phyloP scores from a whole-genome alignment of 495 filamentous ascomycete genomes.

The Podospora tetraspora region DNA sequence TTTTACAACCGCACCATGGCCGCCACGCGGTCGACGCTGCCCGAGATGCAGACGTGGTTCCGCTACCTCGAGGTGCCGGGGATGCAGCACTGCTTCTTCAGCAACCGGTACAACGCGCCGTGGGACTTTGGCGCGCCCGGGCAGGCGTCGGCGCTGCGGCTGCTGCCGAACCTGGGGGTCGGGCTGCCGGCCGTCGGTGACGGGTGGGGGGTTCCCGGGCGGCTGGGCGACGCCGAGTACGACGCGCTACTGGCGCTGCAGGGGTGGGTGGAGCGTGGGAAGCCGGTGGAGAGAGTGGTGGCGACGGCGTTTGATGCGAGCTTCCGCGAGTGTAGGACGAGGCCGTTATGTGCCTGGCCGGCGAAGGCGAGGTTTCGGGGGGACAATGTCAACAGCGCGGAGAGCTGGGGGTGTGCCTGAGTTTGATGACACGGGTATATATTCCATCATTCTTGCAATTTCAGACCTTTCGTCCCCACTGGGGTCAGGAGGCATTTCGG shows the following conservation, averaged over 20 bases:
- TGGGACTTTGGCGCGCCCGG: conserved; percentile 39
- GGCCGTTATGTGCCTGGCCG: conserved; percentile 42
- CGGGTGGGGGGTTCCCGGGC: conserved; percentile 28
- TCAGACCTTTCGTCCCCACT: neutral
- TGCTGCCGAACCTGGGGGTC: conserved; percentile 16
- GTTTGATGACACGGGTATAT: no score
- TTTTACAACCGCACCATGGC: conserved; percentile 41
- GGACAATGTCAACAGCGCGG: conserved; percentile 16
- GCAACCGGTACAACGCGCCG: conserved; percentile 35
- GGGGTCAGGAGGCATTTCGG: neutral
- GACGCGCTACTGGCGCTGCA: conserved; percentile 47
- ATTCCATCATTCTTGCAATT: neutral
- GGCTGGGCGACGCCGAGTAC: conserved; percentile 37
- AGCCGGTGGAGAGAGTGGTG: conserved; percentile 37
- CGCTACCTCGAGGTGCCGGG: conserved; percentile 44
- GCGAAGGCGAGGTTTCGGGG: conserved; percentile 22
- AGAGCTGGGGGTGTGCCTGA: conserved; percentile 20
- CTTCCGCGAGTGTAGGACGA: conserved; percentile 25
- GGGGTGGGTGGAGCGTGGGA: conserved; percentile 49
- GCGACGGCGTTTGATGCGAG: conserved; percentile 41
- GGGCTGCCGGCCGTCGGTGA: conserved; percentile 22
- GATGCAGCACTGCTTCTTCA: conserved; percentile 41
- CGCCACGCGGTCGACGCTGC: conserved; percentile 23
- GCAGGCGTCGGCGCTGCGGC: conserved; percentile 26
- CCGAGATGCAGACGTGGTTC: conserved; percentile 34